A percentile compares a stretch with the other conserved stretches of the same genome.
Conservation (phyloP, 768 basidiomycete genomes). For the Tricholoma saponaceum region DNA sequence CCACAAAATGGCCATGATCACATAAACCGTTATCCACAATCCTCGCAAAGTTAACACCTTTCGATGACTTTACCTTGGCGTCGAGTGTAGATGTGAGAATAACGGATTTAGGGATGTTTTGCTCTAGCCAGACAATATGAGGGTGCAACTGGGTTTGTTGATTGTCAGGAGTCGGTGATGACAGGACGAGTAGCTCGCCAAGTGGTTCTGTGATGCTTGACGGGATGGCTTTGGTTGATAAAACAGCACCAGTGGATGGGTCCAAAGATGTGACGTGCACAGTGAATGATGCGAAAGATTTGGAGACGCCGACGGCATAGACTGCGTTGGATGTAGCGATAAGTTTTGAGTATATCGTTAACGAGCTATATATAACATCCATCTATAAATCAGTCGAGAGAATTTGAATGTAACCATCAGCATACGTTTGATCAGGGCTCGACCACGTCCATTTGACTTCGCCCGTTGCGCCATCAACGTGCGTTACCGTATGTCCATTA, state of each 20-base stretch:
- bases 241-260: constrained; percentile 45
- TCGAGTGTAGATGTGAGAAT: constrained; percentile 48
- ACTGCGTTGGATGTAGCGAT: constrained; percentile 47
- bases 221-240: constrained; percentile 48
- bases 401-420: constrained; percentile 5
- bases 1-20: constrained; percentile 58
- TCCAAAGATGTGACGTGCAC: constrained; percentile 65
- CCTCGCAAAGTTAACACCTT: constrained; percentile 40
- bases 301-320: constrained; percentile 53
- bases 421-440: constrained; percentile 65
- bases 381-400: constrained; percentile 2
- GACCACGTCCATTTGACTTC: constrained; percentile 67
- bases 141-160: constrained; percentile 13
- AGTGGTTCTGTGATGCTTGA: constrained; percentile 38
- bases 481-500: constrained; percentile 55
- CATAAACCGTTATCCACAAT: constrained; percentile 62
- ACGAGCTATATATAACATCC: constrained; percentile 40
- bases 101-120: constrained; percentile 45
- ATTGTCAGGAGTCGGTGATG: background rate
- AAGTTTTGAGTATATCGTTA: constrained; percentile 62
- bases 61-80: constrained; percentile 39
- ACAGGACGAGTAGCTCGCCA: constrained; percentile 27
- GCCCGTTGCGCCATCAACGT: constrained; percentile 48
- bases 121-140: constrained; percentile 52
- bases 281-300: constrained; percentile 51